Conservation (phyloP, 495 filamentous ascomycete genomes). For the Penicillium soppii region DNA sequence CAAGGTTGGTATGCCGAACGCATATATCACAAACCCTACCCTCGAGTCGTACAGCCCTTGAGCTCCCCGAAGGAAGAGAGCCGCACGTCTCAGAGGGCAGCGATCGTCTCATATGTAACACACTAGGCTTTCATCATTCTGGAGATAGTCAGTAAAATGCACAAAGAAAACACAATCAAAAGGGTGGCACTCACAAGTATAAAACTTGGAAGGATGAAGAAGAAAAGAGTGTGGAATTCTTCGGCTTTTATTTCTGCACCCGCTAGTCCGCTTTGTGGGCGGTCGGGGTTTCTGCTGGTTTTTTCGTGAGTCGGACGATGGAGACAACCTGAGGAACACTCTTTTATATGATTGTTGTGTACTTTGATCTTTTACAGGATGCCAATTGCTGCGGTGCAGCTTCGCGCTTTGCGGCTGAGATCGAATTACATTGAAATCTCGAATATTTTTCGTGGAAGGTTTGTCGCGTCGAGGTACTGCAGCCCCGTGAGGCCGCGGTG, state of each 20-base stretch:
- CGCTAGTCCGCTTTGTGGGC: constrained; percentile 31
- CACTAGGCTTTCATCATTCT: constrained; percentile 99
- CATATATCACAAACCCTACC: constrained; percentile 85
- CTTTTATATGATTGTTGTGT: background rate
- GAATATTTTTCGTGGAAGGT: constrained; percentile 31
- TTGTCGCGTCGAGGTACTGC: constrained; percentile 9
- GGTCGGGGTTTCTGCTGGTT: constrained; percentile 26
- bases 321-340: no score
- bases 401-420: constrained; percentile 27
- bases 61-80: constrained; percentile 87
- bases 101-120: constrained; percentile 83
- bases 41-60: constrained; percentile 77
- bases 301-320: constrained; percentile 13
- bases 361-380: background rate
- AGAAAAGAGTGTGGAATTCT: constrained; percentile 43
- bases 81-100: constrained; percentile 62
- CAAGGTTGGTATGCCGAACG: constrained; percentile 99
- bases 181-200: constrained; percentile 67
- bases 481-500: constrained; percentile 14
- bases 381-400: constrained; percentile 10
- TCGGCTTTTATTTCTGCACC: constrained; percentile 16
- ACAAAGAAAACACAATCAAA: background rate
- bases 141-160: constrained; percentile 42
- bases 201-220: constrained; percentile 98
- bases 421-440: constrained; percentile 43